Evolutionary conservation across 306 rosid species (phyloP).

Genomic region (Clitoria ternatea): DNA sequence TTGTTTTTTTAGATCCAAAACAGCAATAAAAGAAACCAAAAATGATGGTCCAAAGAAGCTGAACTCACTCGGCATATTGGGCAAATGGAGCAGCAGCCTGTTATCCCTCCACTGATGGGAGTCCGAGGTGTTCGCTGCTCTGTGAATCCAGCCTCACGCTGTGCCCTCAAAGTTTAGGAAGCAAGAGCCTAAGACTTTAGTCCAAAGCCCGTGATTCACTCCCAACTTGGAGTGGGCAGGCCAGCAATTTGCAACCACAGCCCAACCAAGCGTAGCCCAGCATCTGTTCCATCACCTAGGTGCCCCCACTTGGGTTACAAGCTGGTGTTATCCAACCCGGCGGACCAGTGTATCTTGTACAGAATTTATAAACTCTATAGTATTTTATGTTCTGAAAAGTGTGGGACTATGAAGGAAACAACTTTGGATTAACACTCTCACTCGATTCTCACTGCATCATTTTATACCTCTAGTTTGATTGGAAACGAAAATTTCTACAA

Average conservation of each 20-base stretch:
- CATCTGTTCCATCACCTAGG: not conserved
- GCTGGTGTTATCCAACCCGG: not conserved
- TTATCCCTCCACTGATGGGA: not conserved
- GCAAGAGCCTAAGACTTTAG: not conserved
- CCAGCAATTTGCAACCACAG: not conserved
- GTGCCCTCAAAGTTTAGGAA: not conserved
- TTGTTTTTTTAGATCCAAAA: no score
- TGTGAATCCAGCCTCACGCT: not conserved
- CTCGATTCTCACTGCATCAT: not conserved
- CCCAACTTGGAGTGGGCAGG: not conserved
- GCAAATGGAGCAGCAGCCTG: not conserved
- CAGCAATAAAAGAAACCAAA: no score
- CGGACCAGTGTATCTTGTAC: fast-evolving
- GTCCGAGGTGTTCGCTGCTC: not conserved
- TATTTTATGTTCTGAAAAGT: fast-evolving
- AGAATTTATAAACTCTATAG: not conserved
- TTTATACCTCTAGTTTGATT: no score
- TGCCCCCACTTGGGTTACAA: not conserved
- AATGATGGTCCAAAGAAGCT: not conserved
- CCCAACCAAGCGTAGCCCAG: not conserved
- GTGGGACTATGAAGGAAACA: not conserved
- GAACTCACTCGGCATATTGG: not conserved
- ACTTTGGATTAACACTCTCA: not conserved
- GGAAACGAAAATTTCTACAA: not conserved
- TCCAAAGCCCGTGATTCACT: not conserved